A percentile compares a stretch with the other conserved stretches of the same genome.
Conservation (phyloP, 306 rosid species). For the Clitoria ternatea region DNA sequence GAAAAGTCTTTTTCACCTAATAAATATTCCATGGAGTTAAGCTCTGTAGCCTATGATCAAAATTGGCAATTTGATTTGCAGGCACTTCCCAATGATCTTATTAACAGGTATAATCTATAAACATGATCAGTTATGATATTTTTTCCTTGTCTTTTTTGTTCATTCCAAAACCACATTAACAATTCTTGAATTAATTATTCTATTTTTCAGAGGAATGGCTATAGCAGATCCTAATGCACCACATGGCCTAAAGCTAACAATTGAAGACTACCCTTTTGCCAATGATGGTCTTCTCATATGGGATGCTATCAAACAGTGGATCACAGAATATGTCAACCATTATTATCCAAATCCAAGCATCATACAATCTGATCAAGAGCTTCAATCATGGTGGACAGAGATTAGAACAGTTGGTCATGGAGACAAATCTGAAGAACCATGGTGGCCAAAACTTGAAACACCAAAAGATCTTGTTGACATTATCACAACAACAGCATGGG, state of each 20-base stretch:
- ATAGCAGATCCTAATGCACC: neutral
- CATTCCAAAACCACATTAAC: neutral
- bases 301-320: constrained; percentile 24
- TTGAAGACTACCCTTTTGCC: neutral
- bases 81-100: constrained; percentile 33
- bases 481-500: constrained; percentile 24
- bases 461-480: constrained; percentile 16
- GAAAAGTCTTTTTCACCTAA: constrained; percentile 9
- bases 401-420: constrained; percentile 30
- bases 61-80: constrained; percentile 30
- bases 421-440: constrained; percentile 33
- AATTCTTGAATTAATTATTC: neutral
- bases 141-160: too few relatives aligned
- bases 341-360: constrained; percentile 27
- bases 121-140: neutral
- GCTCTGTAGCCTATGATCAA: constrained; percentile 24
- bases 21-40: constrained; percentile 28
- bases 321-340: constrained; percentile 24
- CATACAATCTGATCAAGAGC: constrained; percentile 17
- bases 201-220: neutral
- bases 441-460: constrained; percentile 33
- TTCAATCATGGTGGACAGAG: constrained; percentile 17
- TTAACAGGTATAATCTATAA: neutral
- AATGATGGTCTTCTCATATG: neutral
- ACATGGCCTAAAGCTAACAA: neutral